Conservation (phyloP, 192 early-diverging fungal species). For the Phycomyces nitens region DNA sequence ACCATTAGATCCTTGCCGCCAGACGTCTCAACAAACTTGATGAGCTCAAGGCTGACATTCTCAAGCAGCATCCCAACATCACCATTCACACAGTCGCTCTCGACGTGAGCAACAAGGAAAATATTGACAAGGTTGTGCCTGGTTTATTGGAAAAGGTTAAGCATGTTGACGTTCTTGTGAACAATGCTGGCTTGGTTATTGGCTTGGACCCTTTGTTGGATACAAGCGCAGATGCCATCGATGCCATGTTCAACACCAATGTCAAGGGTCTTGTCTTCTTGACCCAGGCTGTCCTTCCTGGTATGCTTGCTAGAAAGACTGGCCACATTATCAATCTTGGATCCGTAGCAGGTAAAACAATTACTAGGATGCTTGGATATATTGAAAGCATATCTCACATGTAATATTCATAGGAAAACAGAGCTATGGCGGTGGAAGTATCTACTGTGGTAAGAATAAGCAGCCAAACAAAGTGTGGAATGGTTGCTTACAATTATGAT, state of each 20-base stretch:
- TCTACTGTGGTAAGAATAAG: conserved; percentile 61
- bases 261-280: conserved; percentile 84
- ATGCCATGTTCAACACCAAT: conserved; percentile 72
- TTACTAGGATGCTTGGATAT: neutral
- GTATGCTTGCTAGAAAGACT: conserved; percentile 63
- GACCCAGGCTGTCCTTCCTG: conserved; percentile 72
- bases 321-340: conserved; percentile 88
- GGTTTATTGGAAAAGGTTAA: conserved; percentile 54
- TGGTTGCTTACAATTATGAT: too few species aligned
- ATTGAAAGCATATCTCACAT: neutral
- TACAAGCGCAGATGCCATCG: conserved; percentile 21
- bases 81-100: conserved; percentile 60
- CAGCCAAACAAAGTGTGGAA: too few species aligned
- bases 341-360: conserved; percentile 60
- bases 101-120: conserved; percentile 63
- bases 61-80: conserved; percentile 42
- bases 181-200: conserved; percentile 79
- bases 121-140: conserved; percentile 45
- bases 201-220: conserved; percentile 57
- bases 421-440: conserved; percentile 66
- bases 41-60: conserved; percentile 49
- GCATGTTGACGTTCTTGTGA: conserved; percentile 78
- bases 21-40: conserved; percentile 64
- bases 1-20: conserved; percentile 51
- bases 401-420: conserved; percentile 22